A percentile compares a stretch with the other conserved stretches of the same genome.
These are phyloP conservation scores for Xerocomellus chrysenteron DNA, from an alignment of 768 basidiomycete genomes.

Conservation along the genomic window DNA sequence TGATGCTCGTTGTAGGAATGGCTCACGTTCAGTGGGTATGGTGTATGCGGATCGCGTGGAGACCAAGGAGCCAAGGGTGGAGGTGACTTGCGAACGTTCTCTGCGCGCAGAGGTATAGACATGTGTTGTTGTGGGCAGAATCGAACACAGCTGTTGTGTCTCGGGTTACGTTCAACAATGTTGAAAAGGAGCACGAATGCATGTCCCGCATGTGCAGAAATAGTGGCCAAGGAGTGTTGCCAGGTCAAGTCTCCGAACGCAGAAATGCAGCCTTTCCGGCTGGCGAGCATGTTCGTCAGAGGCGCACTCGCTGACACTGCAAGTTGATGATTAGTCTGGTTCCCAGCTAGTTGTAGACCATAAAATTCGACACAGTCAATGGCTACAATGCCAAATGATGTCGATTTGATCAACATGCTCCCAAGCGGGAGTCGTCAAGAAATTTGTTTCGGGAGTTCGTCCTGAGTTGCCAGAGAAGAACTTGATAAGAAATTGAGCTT, in stretches of 20 bases:
- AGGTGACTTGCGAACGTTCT: background rate
- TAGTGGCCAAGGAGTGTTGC: background rate
- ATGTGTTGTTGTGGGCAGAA: too few species aligned
- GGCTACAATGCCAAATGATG: too few species aligned
- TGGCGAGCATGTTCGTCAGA: background rate
- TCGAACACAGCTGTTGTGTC: background rate
- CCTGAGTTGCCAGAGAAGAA: too few species aligned
- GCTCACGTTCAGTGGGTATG: background rate
- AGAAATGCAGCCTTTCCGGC: too few species aligned
- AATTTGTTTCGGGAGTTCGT: too few species aligned
- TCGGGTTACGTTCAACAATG: background rate
- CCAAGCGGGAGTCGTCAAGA: too few species aligned
- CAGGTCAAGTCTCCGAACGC: too few species aligned
- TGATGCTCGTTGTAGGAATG: background rate
- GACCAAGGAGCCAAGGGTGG: background rate
- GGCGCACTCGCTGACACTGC: background rate
- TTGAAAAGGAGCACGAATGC: background rate
- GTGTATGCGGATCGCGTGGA: background rate
- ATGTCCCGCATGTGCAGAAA: background rate
- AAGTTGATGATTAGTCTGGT: background rate
- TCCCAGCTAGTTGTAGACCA: too few species aligned
- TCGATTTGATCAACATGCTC: too few species aligned
- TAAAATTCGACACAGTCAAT: too few species aligned
- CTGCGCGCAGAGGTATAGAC: background rate
- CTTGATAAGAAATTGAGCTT: too few species aligned